phyloP scores from a whole-genome alignment of 1,284 basidiomycete genomes.

The Leccinum idahoense region DNA sequence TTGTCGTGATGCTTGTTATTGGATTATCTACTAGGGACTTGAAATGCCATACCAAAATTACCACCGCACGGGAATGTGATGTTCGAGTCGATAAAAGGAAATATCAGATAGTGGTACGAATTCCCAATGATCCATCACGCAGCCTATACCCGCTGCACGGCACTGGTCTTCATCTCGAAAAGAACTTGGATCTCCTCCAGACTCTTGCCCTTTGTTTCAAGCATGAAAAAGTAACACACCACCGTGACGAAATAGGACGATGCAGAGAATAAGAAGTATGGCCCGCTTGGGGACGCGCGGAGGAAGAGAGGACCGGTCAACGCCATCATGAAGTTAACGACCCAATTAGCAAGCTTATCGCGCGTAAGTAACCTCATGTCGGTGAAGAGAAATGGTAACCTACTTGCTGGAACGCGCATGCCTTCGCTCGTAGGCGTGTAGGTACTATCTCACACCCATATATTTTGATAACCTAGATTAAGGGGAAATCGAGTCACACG shows the following conservation, averaged over 20 bases:
- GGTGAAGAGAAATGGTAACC: slow-evolving; percentile 33
- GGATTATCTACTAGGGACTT: slow-evolving; percentile 1
- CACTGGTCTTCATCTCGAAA: slow-evolving; percentile 28
- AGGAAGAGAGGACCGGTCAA: slow-evolving; percentile 46
- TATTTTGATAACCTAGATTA: slow-evolving; percentile 26
- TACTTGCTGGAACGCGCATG: slow-evolving; percentile 36
- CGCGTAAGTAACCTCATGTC: slow-evolving; percentile 20
- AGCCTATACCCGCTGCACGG: neutral
- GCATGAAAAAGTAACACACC: slow-evolving; percentile 38
- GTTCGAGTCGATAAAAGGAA: neutral
- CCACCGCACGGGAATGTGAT: neutral
- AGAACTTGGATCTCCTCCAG: slow-evolving; percentile 38
- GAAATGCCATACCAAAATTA: neutral
- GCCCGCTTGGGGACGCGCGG: slow-evolving; percentile 37
- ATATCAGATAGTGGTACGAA: neutral
- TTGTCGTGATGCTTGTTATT: neutral
- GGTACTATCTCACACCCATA: slow-evolving; percentile 30
- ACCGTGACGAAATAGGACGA: slow-evolving; percentile 35
- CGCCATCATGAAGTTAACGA: slow-evolving; percentile 43
- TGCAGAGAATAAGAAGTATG: slow-evolving; percentile 46
- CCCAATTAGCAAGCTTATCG: slow-evolving; percentile 19
- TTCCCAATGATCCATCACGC: slow-evolving; percentile 1
- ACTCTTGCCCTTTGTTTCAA: slow-evolving; percentile 42
- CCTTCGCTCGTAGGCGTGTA: slow-evolving; percentile 29
- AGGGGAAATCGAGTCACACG: neutral